A percentile compares a stretch with the other conserved stretches of the same genome.
These are phyloP conservation scores for Adenanthera pavonina DNA, from an alignment of 306 rosid species.

Conservation along the genomic window DNA sequence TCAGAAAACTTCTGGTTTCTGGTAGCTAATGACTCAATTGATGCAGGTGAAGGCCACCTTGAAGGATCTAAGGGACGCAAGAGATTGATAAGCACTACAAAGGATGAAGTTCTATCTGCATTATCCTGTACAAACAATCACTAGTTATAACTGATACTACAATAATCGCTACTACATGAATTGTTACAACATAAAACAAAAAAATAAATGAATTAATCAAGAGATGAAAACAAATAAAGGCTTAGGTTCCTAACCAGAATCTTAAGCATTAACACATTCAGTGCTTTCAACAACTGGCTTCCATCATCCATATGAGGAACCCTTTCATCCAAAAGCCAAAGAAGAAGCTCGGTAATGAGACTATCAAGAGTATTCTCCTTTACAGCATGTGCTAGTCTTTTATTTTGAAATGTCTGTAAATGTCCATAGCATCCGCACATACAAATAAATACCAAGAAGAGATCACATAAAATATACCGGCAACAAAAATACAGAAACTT, in stretches of 20 bases:
- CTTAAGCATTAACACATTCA: conserved; percentile 98
- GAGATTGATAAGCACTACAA: conserved; percentile 89
- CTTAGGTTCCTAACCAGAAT: conserved; percentile 66
- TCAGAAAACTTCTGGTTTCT: conserved; percentile 98
- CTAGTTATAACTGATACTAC: conserved; percentile 11
- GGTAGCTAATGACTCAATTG: conserved; percentile 80
- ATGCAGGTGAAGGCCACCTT: conserved; percentile 91
- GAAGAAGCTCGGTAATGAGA: conserved; percentile 93
- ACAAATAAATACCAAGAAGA: conserved; percentile 17
- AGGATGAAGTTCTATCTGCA: conserved; percentile 96
- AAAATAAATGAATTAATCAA: background rate
- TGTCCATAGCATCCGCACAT: background rate
- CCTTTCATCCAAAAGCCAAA: conserved; percentile 99
- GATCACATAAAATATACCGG: conserved; percentile 12
- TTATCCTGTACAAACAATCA: conserved; percentile 74
- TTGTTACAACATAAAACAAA: background rate
- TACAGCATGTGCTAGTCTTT: conserved; percentile 90
- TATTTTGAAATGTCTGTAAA: conserved; percentile 93
- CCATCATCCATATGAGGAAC: conserved; percentile 99
- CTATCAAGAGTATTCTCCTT: conserved; percentile 92
- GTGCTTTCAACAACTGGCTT: conserved; percentile 94
- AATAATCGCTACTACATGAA: background rate
- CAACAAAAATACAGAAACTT: conserved; percentile 12
- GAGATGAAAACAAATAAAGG: conserved; percentile 1
- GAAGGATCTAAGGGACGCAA: conserved; percentile 94